Evolutionary conservation across 1,284 basidiomycete species (phyloP), one percentile per base, ranked within the genome.

Genomic region (Cystobasidium slooffiae): DNA sequence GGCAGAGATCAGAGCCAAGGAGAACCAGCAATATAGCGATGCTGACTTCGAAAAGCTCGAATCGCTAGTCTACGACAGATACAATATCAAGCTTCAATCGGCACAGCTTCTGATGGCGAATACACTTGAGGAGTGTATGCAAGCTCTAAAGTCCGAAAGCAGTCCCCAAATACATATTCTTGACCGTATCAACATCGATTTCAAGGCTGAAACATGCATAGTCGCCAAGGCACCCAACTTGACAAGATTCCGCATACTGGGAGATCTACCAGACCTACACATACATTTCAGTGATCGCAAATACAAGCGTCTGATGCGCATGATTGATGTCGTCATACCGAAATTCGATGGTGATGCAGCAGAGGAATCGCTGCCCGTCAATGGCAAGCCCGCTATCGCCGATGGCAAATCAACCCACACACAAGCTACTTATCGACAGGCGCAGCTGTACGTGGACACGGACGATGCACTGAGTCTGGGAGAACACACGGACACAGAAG

Each of bases 41-140:
- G 92, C 92, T 66, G 97, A 99, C 81, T 96, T 93, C 82, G 86
- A 86, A 76, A 88, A 89, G 76, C 86, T 99, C 39, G 94, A 99
- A 82, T 90, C 91, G 3, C 85, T 99, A 75, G 97, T 99, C 94
- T 99, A 99, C 81, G 97, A 99, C 84, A 92, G 91, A 79, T 86
- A 97, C 79, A 88, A 88, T 18, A 86, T 99, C 68, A 90, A 89
- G 77, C 86, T 99, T 22, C 87, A 96, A 80, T 90, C 91, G 52
- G 94, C 96, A 16, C 79, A 97, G 92, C 92, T 99, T 73, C 86
- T 99, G 72, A 87, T 99, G 76, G 97, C 97, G 10, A 88, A 91
- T 75, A 90, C 92, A 79, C 84, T 98, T 49, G 86, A 93, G 75
- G 87, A 90, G 2, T 97, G 93, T 81, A 88, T 93, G 76, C 84